phyloP scores from a whole-genome alignment of 2,329 filamentous ascomycete genomes.

The Pseudocercospora pini-densiflorae region DNA sequence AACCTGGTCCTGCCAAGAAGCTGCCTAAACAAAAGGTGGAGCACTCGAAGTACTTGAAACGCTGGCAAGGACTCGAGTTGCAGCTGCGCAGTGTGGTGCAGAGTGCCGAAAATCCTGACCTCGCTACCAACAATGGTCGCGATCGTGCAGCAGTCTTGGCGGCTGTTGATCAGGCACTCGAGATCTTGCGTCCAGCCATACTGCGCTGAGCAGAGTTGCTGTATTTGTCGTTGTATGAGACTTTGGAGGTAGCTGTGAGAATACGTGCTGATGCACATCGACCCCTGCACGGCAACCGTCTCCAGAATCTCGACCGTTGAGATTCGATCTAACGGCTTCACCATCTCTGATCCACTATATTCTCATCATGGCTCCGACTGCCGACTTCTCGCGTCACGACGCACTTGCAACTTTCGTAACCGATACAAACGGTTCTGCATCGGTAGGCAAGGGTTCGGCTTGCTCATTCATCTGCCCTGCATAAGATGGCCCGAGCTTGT shows the following conservation, averaged over 20 bases:
- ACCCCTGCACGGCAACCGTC: background rate
- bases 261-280: background rate
- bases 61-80: background rate
- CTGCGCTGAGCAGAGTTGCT: background rate
- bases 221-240: background rate
- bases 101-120: background rate
- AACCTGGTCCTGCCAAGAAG: background rate
- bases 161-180: background rate
- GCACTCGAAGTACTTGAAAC: background rate
- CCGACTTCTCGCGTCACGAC: background rate
- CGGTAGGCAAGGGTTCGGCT: background rate
- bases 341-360: background rate
- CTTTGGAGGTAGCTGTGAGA: background rate
- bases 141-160: background rate
- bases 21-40: background rate
- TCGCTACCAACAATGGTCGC: background rate
- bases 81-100: background rate
- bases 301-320: background rate
- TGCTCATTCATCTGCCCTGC: background rate
- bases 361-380: background rate
- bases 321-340: background rate
- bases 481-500: background rate
- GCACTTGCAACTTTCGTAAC: background rate
- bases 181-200: background rate
- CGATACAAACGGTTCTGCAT: background rate